Base-by-base conservation (phyloP, 108 stramenopile genomes). In the Aurantiochytrium sp. region DNA sequence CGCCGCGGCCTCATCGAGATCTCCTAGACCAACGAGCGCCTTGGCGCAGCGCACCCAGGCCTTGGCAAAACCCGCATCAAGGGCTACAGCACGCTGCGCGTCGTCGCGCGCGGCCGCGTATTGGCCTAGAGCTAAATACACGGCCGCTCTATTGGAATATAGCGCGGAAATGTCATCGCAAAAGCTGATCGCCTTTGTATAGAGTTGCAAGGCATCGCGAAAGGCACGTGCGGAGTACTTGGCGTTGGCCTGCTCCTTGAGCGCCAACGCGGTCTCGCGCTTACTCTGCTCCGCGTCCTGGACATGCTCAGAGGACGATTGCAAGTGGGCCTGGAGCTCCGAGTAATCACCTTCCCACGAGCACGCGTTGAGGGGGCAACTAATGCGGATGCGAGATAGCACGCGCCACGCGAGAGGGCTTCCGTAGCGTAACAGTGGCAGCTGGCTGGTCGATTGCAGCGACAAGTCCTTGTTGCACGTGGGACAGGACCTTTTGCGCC, bases 281-380 rank as follows among this genome's bases (percentile, higher is more conserved):
- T 16, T 10, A 4, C 28, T 58, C 23, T 60, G 14, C 4, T 23
- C 49, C 23, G 16, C 23, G 5, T 23, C 60, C 64, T 57, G 42
- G 16, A 57, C 16, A 60, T 90, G 90, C 87, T 87, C 87, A 71
- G 58, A 25, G 4, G 60, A 43, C 51, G 64, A 90, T n/a, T 89
- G 35, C 64, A 95, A 72, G 89, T 95, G 95, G 16, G 58, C 57
- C 59, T 93, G 91, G 51, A 95, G 87, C 42, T 93, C 92, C 4
- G 91, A 88, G 90, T 94, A 94, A 72, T 95, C 95, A 43, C 95
- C 95, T 28, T 55, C 59, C 95, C 95, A 95, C 10, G 43, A 8
- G 87, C 95, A 95, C 51, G 45, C n/a, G 58, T 16, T 44, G 43
- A 90, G 55, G 4, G 90, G 90, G 90, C 90, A 90, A 3, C 71